Conservation (phyloP, 2,329 filamentous ascomycete species). For the Neopestalotiopsis sp. region DNA sequence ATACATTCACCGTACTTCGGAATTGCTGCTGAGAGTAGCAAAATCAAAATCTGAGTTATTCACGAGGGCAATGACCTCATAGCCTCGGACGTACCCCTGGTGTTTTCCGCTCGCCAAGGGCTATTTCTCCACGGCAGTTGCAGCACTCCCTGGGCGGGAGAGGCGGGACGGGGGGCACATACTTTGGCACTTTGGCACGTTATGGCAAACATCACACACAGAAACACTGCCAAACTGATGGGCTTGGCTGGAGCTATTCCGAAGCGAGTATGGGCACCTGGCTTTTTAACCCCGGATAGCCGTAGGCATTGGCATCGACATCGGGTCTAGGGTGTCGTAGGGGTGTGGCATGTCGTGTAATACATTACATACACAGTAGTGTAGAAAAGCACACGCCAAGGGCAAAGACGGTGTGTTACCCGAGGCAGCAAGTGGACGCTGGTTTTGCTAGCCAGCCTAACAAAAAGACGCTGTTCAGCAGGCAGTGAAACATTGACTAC, state of each 20-base stretch:
- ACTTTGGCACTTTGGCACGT: background rate
- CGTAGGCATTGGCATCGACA: background rate
- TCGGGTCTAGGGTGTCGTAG: background rate
- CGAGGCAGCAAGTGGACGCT: background rate
- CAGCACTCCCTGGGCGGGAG: background rate
- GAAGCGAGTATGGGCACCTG: background rate
- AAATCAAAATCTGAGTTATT: background rate
- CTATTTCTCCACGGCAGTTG: conserved; percentile 1
- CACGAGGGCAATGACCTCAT: background rate
- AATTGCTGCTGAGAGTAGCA: background rate
- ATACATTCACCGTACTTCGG: background rate
- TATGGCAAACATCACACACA: background rate
- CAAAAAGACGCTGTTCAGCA: background rate
- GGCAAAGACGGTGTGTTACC: background rate
- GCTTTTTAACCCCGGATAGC: background rate
- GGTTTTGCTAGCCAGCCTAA: background rate
- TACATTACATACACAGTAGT: too few species aligned
- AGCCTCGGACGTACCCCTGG: background rate
- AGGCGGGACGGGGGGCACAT: background rate
- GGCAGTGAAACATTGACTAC: background rate
- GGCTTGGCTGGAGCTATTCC: background rate
- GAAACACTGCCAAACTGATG: too few species aligned
- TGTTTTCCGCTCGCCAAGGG: background rate
- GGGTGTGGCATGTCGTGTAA: background rate
- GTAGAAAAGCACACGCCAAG: background rate